Evolutionary conservation across 805 yeast genomes (phyloP), one percentile per base, ranked within the genome.

Genomic region (Lachancea thermotolerans): DNA sequence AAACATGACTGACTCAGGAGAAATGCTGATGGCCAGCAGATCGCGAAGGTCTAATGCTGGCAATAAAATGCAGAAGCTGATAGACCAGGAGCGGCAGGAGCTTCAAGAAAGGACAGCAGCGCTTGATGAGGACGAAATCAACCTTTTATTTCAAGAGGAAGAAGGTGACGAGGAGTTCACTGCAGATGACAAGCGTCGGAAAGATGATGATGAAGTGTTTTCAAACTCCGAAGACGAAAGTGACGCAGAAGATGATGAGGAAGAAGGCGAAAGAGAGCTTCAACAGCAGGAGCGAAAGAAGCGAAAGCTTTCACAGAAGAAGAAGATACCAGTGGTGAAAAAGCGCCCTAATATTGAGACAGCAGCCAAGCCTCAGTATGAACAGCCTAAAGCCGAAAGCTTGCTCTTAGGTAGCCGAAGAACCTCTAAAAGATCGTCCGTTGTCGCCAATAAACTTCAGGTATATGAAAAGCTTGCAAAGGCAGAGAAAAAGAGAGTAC

Each of bases 41-140:
- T 68, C 78, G 49, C 72, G 87, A 51, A 78, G 99, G 44, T 65
- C 88, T 37, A 93, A 91, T 66, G 99, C 99, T 1, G 99, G 99
- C 12, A 83, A 86, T 42, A 72, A 93, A 44, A 70, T 93, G 60
- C 78, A 78, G 56, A 79, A 79, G 46, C 72, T 93, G 48, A 68
- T 93, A 15, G 84, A 80, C 47, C 73, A 85, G 27, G 95, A 65
- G 40, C 45, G 64, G 10, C 85, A 78, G 50, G 82, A 78, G 14
- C 48, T 59, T 45, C 49, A 54, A 35, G 46, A 53, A 3, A 53
- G 45, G 29, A 44, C 43, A 3, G 43, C 47, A 9, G 37, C 31
- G 6, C 59, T 68, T 11, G 95, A 85, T 36, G 95, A 86, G 50
- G 89, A 83, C 53, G 80, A 82, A 42, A 84, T 86, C 33, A 78